phyloP scores from a whole-genome alignment of 2,329 filamentous ascomycete species.

The Paracoccidioides brasiliensis region DNA sequence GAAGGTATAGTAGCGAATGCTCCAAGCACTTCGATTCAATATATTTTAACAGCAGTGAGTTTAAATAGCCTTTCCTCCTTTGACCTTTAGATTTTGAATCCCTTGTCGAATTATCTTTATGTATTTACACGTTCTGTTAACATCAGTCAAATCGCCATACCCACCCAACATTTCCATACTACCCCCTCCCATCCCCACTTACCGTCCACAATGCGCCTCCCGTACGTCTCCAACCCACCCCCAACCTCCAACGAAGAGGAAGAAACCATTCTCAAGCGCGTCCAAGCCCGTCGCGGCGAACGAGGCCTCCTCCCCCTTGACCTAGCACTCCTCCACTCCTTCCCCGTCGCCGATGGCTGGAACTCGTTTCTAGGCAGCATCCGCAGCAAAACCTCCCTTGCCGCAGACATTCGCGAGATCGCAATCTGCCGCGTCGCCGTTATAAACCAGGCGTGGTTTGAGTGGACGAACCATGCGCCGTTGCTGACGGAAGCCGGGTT shows the following conservation, averaged over 20 bases:
- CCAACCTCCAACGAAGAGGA: conserved; percentile 35
- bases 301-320: conserved; percentile 41
- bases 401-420: conserved; percentile 51
- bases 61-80: background rate
- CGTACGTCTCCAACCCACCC: conserved; percentile 41
- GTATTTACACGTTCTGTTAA: too few species aligned
- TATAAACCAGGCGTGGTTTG: conserved; percentile 71
- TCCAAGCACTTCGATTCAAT: background rate
- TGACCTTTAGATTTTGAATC: too few species aligned
- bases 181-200: background rate
- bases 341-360: conserved; percentile 45
- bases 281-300: conserved; percentile 39
- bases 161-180: background rate
- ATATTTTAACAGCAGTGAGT: background rate
- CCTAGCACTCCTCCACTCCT: conserved; percentile 41
- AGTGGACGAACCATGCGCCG: conserved; percentile 69
- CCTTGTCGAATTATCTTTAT: too few species aligned
- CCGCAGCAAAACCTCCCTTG: conserved; percentile 39
- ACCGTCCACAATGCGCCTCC: conserved; percentile 38
- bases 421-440: conserved; percentile 71
- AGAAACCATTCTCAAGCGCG: conserved; percentile 37
- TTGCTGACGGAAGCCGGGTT: conserved; percentile 51
- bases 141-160: background rate
- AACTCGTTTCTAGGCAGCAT: conserved; percentile 45
- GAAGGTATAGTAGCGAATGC: background rate